Evolutionary conservation across 495 filamentous ascomycete genomes (phyloP).

Genomic region (Patellaria atrata): DNA sequence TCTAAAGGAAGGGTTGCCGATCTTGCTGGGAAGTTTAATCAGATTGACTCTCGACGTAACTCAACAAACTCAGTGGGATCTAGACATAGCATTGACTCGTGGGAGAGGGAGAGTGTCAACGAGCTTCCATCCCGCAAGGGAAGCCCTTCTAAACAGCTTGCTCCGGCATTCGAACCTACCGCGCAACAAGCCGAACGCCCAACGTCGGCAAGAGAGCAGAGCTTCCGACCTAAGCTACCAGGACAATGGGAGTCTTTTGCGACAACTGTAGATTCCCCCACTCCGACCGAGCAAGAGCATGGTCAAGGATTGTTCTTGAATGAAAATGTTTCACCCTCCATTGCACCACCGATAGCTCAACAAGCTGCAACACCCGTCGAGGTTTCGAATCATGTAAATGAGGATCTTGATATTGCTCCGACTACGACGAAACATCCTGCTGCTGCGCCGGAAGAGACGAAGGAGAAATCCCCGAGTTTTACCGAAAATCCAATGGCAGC

Average conservation of each 20-base stretch:
- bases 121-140: conserved; percentile 3
- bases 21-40: conserved; percentile 34
- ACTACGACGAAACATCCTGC: conserved; percentile 21
- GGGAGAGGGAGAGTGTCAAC: conserved; percentile 14
- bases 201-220: conserved; percentile 14
- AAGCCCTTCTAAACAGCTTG: not conserved
- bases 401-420: conserved; percentile 25
- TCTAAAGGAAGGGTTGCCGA: conserved; percentile 33
- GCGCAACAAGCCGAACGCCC: conserved; percentile 8
- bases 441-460: conserved; percentile 3
- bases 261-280: conserved; percentile 26
- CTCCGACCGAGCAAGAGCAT: conserved; percentile 14
- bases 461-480: not conserved
- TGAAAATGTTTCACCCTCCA: not conserved
- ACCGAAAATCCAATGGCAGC: conserved; percentile 18
- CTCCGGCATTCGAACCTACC: not conserved
- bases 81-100: conserved; percentile 20
- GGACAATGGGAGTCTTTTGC: conserved; percentile 52
- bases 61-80: conserved; percentile 22
- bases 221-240: conserved; percentile 45
- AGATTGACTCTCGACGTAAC: conserved; percentile 24
- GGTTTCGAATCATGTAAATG: conserved; percentile 2
- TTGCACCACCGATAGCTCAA: no score
- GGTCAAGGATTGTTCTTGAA: not conserved
- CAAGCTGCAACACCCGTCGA: not conserved